Base-by-base conservation (phyloP, 106 monocot genomes). In the Iris macrosiphon region DNA sequence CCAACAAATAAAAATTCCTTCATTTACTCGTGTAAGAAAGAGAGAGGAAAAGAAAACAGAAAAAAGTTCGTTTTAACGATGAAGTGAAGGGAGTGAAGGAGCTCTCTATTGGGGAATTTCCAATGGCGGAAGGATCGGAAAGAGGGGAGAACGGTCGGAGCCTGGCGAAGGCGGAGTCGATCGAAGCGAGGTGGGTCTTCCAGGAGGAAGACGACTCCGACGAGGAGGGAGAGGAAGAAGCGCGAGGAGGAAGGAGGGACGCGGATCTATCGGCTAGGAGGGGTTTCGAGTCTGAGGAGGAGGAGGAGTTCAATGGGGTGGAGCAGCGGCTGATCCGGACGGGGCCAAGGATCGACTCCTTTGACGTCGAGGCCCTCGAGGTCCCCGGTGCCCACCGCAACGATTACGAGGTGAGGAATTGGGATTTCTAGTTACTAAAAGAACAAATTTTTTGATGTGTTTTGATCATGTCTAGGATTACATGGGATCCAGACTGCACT, bases 281-380 rank as follows among this genome's bases (percentile, higher is more conserved):
- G 19, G 18, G 47, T 29, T 47, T 48, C 29, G 65, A 61, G 19
- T 42, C 49, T 11, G 70, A 65, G 29, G 75, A 75, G 8, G 67
- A 59, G 17, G 70, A 65, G 29, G 75, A 75, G 8, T 61, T 50
- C 22, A 49, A 55, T 6, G 40, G 12, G 17, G 70, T 25, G 20
- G 53, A 54, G 65, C 65, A 65, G 45, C 29, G 60, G 40, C 47
- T 77, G 21, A 55, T 77, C 11, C 49, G 77, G 45, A 77, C 77
- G 1, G 71, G 70, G 11, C 77, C 77, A 3, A 42, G 53, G 38
- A 61, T 77, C 19, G 77, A 77, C 42, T 71, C 77, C 6, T 77
- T 77, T 40, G 77, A 77, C 20, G 77, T 77, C 9, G 77, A 77
- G 65, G 77, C 77, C n/a, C 64, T 77, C 40, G 77, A 77, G 60